These are phyloP conservation scores for Chlorencoelia australis DNA, from an alignment of 2,329 filamentous ascomycete species.

Conservation along the genomic window DNA sequence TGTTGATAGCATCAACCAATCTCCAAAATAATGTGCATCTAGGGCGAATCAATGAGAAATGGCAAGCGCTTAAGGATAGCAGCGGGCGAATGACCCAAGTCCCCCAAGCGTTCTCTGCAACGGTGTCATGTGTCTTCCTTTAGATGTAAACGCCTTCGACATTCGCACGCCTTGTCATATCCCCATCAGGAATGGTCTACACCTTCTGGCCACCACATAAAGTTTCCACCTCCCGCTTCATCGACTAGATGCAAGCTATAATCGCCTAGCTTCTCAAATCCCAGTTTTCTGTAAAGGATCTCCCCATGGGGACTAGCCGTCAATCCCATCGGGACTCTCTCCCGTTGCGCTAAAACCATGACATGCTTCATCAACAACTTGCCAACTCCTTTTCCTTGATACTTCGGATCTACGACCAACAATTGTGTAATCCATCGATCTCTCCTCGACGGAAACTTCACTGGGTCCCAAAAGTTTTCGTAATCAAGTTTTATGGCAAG, in stretches of 20 bases:
- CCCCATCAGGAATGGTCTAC: too few species aligned
- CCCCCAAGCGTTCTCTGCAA: too few species aligned
- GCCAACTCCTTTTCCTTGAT: slow-evolving; percentile 20
- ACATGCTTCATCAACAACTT: slow-evolving; percentile 14
- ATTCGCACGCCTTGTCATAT: too few species aligned
- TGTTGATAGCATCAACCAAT: too few species aligned
- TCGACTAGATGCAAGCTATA: slow-evolving; percentile 9
- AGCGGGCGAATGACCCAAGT: too few species aligned
- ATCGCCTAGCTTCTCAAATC: slow-evolving; percentile 16
- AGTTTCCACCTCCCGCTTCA: slow-evolving; percentile 15
- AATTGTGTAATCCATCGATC: slow-evolving; percentile 17
- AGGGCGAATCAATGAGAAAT: too few species aligned
- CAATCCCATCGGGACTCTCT: slow-evolving; percentile 17
- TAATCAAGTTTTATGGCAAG: slow-evolving; percentile 7
- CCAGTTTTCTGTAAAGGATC: slow-evolving; percentile 19
- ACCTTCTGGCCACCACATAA: slow-evolving; percentile 17
- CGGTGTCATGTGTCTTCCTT: too few species aligned
- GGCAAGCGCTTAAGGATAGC: too few species aligned
- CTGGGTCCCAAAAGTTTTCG: slow-evolving; percentile 16
- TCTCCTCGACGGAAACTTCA: slow-evolving; percentile 12
- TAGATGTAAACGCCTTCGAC: too few species aligned
- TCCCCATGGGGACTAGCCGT: slow-evolving; percentile 15
- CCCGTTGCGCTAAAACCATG: slow-evolving; percentile 13
- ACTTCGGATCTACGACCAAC: slow-evolving; percentile 15
- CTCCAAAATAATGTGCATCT: too few species aligned